Percentiles rank a stretch among this genome's conserved stretches.
phyloP scores from a whole-genome alignment of 371 early-diverging fungal genomes.

The Mucor sp. region DNA sequence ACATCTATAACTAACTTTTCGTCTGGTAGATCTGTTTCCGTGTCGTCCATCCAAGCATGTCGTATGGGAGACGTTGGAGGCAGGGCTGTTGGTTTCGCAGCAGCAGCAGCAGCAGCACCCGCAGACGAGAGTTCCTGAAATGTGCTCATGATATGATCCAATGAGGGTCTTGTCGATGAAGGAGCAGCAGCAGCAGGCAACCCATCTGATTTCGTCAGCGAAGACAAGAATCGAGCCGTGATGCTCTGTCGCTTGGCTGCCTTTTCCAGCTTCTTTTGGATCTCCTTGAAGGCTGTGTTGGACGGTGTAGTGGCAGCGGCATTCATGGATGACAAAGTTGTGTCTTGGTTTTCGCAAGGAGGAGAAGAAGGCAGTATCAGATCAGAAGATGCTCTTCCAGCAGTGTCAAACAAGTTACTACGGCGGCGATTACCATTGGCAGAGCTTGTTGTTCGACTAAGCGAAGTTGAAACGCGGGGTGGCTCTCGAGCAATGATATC shows the following conservation, averaged over 20 bases:
- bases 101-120: neutral
- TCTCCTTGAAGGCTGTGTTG: conserved; percentile 23
- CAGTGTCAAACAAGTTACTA: conserved; percentile 2
- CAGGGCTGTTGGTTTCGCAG: neutral
- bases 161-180: conserved; percentile 10
- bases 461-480: conserved; percentile 35
- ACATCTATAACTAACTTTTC: conserved; percentile 7
- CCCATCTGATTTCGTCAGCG: conserved; percentile 9
- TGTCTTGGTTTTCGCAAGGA: neutral
- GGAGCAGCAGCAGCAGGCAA: neutral
- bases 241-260: conserved; percentile 48
- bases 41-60: neutral
- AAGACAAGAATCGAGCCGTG: conserved; percentile 43
- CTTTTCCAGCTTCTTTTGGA: conserved; percentile 40
- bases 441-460: conserved; percentile 31
- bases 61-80: neutral
- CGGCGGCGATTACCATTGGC: neutral
- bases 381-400: neutral
- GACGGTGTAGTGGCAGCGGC: neutral
- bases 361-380: conserved; percentile 3
- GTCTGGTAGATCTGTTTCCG: neutral
- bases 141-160: conserved; percentile 23
- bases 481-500: conserved; percentile 36
- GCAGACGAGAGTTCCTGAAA: conserved; percentile 5
- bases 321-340: neutral